Base-by-base conservation (phyloP, 306 rosid species). In the Senna tora region DNA sequence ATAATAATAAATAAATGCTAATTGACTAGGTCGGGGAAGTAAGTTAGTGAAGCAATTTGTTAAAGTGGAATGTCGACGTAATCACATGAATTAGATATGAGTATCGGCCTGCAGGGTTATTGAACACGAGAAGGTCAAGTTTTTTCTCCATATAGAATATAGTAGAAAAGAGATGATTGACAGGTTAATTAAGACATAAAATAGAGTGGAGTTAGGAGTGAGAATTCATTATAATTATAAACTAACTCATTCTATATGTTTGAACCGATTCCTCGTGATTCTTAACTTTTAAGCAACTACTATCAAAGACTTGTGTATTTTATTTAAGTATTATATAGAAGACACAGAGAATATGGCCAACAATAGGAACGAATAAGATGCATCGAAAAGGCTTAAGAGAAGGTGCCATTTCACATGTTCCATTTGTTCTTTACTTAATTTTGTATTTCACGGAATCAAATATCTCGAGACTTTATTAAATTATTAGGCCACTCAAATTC, bases 51-150 rank as follows among this genome's bases (percentile, higher is more conserved):
- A 57, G 32, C 72, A 56, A 33, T 53, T 53, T 38, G 43, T 42
- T 32, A 0, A 64, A n/a, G 77, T 30, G 75, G 41, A 74, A 62
- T 11, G 55, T 30, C 25, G 66, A 51, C 65, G 41, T 68, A 17
- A 65, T 58, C 51, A 49, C 45, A 5, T 72, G 71, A 46, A 49
- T 51, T 30, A 9, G 69, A 34, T 69, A 74, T 39, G 32, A 75
- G 22, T 47, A 51, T 30, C 67, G 19, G 76, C 84, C 88, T 50
- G 85, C 83, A 60, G 74, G 32, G 51, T 5, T 64, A 61, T 77
- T 32, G 65, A 57, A 39, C 69, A 20, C 13, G 15, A 22, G 5
- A 43, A 9, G 28, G 19, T 52, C 67, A 50, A 50, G 2, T 10
- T 8, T 36, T 36, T 43, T 16, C 66, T 17, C 17, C 12, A 11